Base-by-base conservation (phyloP, 2,329 filamentous ascomycete genomes). In the Coccinonectria pachysandricola region DNA sequence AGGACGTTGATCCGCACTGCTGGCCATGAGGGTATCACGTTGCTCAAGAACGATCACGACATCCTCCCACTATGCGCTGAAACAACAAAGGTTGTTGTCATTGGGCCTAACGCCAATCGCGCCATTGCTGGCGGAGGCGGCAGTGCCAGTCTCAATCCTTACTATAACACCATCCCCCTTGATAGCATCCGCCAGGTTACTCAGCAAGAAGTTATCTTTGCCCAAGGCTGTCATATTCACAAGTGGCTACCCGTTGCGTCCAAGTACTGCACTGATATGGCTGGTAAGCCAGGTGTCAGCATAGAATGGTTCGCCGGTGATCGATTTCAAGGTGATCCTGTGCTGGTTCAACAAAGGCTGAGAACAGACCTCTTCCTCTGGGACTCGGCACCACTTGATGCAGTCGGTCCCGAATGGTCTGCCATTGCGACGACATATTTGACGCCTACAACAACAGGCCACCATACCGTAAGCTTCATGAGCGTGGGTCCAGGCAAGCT, bases 301-400 rank as follows among this genome's bases (percentile, higher is more conserved):
- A 64, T 80, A 9, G 72, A 80, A 28, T 80, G 75, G 60, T 79
- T 65, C 42, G 59, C 63, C 9, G 75, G 75, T 5, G 75, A 80
- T 37, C 62, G 67, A 31, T 79, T 80, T 35, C 52, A 71, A 30
- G 73, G 72, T 2, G 48, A 59, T 12, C 68, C 75, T 7, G 58
- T 64, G 1, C 59, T 75, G 10, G 58, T 68, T 3, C 72, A 79
- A 44, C 62, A 64, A 26, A 66, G 75, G 35, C 64, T 58, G 6
- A 77, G 75, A 42, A 79, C 74, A 0, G 75, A 80, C 44, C 62
- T 80, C 1, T 79, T 77, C 59, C 60, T 81, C 3, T 80, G 75
- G 75, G 76, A 81, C 39, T 79, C 75, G 3, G 75, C 73, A 1
- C 76, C 75, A 5, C 48, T 68, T 10, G 59, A 62, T 12, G 59